Conservation (phyloP, 169 alveolate species). For the Plasmodium cynomolgi region DNA sequence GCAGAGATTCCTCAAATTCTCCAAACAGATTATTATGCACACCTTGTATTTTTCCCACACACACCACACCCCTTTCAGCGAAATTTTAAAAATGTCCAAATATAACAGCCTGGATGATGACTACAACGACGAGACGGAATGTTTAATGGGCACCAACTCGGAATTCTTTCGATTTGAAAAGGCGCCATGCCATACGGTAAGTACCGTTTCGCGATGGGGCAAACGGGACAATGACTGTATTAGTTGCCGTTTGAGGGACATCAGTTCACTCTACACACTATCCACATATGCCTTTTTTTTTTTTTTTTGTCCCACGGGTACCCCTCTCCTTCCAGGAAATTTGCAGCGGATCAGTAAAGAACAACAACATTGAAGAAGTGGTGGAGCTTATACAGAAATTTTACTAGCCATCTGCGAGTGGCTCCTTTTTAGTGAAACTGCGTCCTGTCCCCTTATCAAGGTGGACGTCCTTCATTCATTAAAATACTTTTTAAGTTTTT, state of each 20-base stretch:
- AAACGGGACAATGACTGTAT: background rate
- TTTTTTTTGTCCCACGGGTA: background rate
- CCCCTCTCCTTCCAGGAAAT: conserved; percentile 10
- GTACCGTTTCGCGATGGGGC: background rate
- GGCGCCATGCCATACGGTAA: conserved; percentile 63
- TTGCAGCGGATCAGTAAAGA: conserved; percentile 52
- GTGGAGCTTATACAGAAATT: conserved; percentile 36
- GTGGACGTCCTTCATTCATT: background rate
- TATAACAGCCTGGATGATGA: conserved; percentile 58
- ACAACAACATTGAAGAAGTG: conserved; percentile 35
- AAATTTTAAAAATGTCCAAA: conserved; percentile 72
- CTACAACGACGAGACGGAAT: conserved; percentile 38
- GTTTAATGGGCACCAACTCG: conserved; percentile 39
- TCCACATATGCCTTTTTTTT: background rate
- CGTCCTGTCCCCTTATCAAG: background rate
- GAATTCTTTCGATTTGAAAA: conserved; percentile 67
- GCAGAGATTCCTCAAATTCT: background rate
- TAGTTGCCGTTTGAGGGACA: background rate
- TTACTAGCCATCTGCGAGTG: conserved; percentile 2
- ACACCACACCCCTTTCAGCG: conserved; percentile 11
- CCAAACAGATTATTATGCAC: background rate
- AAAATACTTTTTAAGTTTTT: background rate
- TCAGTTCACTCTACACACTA: background rate
- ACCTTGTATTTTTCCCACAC: background rate
- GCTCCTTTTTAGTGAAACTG: background rate